Evolutionary conservation across 305 asterid genomes (phyloP).

Genomic region (Fraxinus platypoda): DNA sequence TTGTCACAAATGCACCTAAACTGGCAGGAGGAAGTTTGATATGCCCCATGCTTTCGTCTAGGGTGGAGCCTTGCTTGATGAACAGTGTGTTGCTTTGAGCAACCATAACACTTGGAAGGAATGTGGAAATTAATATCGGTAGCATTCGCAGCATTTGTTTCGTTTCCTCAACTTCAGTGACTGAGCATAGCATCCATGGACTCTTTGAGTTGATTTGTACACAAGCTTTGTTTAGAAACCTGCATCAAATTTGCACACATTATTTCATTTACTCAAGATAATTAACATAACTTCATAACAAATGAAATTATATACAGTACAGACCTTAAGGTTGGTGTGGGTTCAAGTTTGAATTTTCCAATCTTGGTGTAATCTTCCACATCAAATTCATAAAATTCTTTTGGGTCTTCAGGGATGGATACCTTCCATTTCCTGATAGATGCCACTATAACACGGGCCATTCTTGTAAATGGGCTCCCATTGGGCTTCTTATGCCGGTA

Average conservation of each 20-base stretch:
- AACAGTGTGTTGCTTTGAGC: constrained; percentile 67
- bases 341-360: constrained; percentile 61
- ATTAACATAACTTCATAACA: not conserved
- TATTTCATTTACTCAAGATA: not conserved
- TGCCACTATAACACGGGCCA: constrained; percentile 56
- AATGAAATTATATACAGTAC: constrained; percentile 23
- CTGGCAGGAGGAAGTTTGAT: constrained; percentile 66
- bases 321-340: constrained; percentile 68
- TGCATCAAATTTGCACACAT: constrained; percentile 9
- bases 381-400: constrained; percentile 60
- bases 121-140: constrained; percentile 51
- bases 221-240: constrained; percentile 56
- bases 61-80: constrained; percentile 66
- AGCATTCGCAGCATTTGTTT: constrained; percentile 62
- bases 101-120: constrained; percentile 57
- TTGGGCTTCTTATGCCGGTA: constrained; percentile 57
- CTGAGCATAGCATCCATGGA: constrained; percentile 61
- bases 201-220: constrained; percentile 33
- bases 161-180: constrained; percentile 65
- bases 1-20: constrained; percentile 46
- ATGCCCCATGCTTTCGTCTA: constrained; percentile 36
- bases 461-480: constrained; percentile 62
- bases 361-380: constrained; percentile 42
- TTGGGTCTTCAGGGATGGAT: constrained; percentile 50
- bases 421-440: constrained; percentile 57